A percentile compares a stretch with the other conserved stretches of the same genome.
Conservation (phyloP, 305 asterid species). For the Petunia hybrid region DNA sequence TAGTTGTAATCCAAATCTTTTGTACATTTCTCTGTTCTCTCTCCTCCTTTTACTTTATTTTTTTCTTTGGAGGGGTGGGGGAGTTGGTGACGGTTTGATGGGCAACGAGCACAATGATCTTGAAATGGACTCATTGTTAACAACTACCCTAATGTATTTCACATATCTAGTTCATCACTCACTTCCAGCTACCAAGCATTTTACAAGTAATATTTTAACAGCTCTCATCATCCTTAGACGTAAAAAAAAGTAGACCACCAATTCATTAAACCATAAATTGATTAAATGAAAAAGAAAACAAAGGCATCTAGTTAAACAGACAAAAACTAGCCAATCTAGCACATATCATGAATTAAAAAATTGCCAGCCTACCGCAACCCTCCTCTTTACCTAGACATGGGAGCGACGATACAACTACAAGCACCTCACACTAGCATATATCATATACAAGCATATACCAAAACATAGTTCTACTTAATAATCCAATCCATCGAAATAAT, state of each 20-base stretch:
- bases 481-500: background rate
- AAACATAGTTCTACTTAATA: background rate
- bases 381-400: too few relatives aligned
- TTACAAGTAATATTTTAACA: background rate
- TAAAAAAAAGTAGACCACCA: background rate
- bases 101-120: background rate
- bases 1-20: too few relatives aligned
- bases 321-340: background rate
- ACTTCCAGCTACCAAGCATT: conserved; percentile 9
- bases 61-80: too few relatives aligned
- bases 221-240: background rate
- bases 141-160: background rate
- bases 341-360: too few relatives aligned
- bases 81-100: too few relatives aligned
- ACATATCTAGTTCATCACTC: conserved; percentile 6
- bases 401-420: too few relatives aligned
- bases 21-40: background rate
- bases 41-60: background rate
- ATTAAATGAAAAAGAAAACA: background rate
- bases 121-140: conserved; percentile 6
- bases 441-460: too few relatives aligned
- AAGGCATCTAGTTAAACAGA: background rate
- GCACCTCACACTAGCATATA: too few relatives aligned
- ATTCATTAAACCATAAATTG: background rate
- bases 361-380: too few relatives aligned